These are phyloP conservation scores for Aspergillus pseudoterreus DNA, from an alignment of 2,329 filamentous ascomycete species.

Conservation along the genomic window DNA sequence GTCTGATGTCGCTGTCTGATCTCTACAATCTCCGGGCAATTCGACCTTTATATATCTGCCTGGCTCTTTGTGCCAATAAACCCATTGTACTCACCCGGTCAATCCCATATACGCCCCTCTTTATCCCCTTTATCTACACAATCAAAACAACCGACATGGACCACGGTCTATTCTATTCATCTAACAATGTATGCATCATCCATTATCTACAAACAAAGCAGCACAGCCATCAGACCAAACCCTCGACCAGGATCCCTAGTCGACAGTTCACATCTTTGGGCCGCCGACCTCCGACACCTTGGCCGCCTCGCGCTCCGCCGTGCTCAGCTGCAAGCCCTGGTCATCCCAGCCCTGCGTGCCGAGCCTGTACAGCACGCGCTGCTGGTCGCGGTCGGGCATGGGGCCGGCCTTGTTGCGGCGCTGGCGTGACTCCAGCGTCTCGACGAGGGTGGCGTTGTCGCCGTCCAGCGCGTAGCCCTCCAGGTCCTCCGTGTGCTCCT, in stretches of 20 bases:
- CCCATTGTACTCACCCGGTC: neutral
- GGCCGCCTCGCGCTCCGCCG: conserved; percentile 30
- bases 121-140: neutral
- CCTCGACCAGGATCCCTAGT: neutral
- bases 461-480: conserved; percentile 32
- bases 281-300: conserved; percentile 35
- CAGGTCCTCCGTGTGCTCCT: conserved; percentile 47
- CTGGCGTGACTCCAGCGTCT: conserved; percentile 40
- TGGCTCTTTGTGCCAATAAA: neutral
- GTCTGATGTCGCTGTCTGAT: neutral
- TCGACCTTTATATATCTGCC: neutral
- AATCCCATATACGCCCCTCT: neutral
- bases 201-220: neutral
- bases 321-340: conserved; percentile 38
- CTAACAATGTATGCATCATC: neutral
- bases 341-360: conserved; percentile 43
- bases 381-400: conserved; percentile 31
- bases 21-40: neutral
- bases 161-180: neutral
- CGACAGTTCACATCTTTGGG: conserved; percentile 11
- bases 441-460: conserved; percentile 39
- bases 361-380: conserved; percentile 36
- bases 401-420: conserved; percentile 38
- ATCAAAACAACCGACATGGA: neutral
- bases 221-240: neutral